phyloP scores from a whole-genome alignment of 345 rosid species.

The Acer saccharum region DNA sequence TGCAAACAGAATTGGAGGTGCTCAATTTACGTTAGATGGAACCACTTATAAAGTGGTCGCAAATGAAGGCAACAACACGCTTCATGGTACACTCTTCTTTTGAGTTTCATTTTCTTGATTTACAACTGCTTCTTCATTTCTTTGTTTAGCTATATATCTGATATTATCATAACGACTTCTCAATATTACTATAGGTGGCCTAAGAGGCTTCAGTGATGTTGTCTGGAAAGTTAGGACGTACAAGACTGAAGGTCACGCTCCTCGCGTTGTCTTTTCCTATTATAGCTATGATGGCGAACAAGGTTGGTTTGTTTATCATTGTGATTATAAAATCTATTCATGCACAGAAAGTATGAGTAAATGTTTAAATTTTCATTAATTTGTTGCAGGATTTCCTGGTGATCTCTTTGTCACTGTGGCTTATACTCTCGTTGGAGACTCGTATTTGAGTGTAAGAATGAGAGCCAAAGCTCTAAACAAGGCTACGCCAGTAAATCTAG shows the following conservation, averaged over 20 bases:
- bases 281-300: constrained; percentile 78
- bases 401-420: constrained; percentile 45
- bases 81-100: constrained; percentile 55
- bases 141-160: background rate
- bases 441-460: constrained; percentile 59
- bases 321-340: no score
- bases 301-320: constrained; percentile 35
- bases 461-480: constrained; percentile 67
- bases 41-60: constrained; percentile 55
- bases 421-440: constrained; percentile 44
- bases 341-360: background rate
- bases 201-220: constrained; percentile 74
- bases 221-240: constrained; percentile 62
- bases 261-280: constrained; percentile 63
- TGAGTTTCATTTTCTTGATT: no score
- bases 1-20: constrained; percentile 77
- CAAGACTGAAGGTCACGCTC: constrained; percentile 40
- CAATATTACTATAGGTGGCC: constrained; percentile 53
- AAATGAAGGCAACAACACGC: constrained; percentile 80
- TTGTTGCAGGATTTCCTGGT: constrained; percentile 82
- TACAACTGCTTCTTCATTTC: background rate
- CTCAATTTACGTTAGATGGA: constrained; percentile 71
- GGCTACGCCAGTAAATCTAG: constrained; percentile 83
- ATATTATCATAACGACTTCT: background rate
- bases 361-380: background rate